phyloP scores from a whole-genome alignment of 768 basidiomycete species.

The Lactarius vividus region DNA sequence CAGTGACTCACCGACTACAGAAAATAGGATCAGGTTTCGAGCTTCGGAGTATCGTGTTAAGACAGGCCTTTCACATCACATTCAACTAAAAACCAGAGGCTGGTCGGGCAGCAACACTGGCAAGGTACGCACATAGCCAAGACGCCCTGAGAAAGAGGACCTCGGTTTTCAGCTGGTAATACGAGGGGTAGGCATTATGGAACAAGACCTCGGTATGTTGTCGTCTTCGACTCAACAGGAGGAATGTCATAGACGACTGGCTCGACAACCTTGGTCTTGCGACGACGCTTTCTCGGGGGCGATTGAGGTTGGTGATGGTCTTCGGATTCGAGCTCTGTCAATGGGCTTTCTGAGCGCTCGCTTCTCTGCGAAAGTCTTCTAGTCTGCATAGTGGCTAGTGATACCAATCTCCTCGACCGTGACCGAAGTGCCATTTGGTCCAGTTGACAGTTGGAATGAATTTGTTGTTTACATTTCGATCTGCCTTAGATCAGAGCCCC shows the following conservation, averaged over 20 bases:
- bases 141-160: slow-evolving; percentile 13
- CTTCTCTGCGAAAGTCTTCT: not conserved
- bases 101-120: not conserved
- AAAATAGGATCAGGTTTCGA: slow-evolving; percentile 72
- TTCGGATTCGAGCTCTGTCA: not conserved
- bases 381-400: not conserved
- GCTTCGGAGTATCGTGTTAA: slow-evolving; percentile 79
- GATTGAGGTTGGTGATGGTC: slow-evolving; percentile 14
- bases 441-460: not conserved
- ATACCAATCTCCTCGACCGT: not conserved
- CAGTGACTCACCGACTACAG: slow-evolving; percentile 54
- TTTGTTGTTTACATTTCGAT: not conserved
- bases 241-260: slow-evolving; percentile 65
- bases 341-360: not conserved
- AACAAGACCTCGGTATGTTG: slow-evolving; percentile 67
- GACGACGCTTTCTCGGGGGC: slow-evolving; percentile 32
- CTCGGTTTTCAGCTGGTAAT: not conserved
- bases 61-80: slow-evolving; percentile 55
- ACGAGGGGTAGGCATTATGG: no score
- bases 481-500: not conserved
- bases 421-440: not conserved
- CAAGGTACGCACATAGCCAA: slow-evolving; percentile 22
- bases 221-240: slow-evolving; percentile 61
- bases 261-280: slow-evolving; percentile 39
- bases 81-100: not conserved